Evolutionary conservation across 2,329 filamentous ascomycete genomes (phyloP), one percentile per base, ranked within the genome.

Genomic region (Aspergillus flavus): DNA sequence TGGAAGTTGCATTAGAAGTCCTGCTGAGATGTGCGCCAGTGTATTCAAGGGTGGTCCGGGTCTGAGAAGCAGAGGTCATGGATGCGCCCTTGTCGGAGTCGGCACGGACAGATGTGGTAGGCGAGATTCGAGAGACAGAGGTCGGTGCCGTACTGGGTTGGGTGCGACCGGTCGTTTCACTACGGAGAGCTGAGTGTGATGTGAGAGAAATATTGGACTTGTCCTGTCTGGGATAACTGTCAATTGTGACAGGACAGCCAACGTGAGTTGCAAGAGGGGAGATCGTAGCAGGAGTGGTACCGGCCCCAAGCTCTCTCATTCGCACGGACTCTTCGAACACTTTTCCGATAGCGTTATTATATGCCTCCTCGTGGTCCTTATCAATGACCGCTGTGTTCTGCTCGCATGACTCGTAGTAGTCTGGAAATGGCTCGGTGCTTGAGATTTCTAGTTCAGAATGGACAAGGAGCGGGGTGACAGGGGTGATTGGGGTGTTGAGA

Each of bases 361-460:
- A 75, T 16, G 68, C 68, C 26, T 66, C 61, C n/a, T 72, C 68
- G 6, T 64, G 58, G 7, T 46, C 53, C 16, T 61, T 57, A 30
- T 73, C 63, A 6, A 59, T 48, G 1, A 45, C 23, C 10, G 61
- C 43, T 2, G 50, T 34, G 3, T 58, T 26, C 2, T 23, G 32
- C 28, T 69, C 64, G 50, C 64, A 67, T 10, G 59, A 61, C 28
- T 71, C 66, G 46, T 71, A 61, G 55, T 73, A 75, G 12, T 71
- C 70, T 0, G 73, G 73, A 23, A 76, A 76, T 0, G 71, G 68
- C 45, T 75, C 73, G 1, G 62, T 61, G 21, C 55, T 36, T 23
- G 59, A 30, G 28, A 39, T 30, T 45, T n/a, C 32, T 12, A 57
- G n/a, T 16, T 52, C 39, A n/a, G n/a, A 48, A 48, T 46, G 9